phyloP scores from a whole-genome alignment of 257 asterid species.

The Petrea volubilis region DNA sequence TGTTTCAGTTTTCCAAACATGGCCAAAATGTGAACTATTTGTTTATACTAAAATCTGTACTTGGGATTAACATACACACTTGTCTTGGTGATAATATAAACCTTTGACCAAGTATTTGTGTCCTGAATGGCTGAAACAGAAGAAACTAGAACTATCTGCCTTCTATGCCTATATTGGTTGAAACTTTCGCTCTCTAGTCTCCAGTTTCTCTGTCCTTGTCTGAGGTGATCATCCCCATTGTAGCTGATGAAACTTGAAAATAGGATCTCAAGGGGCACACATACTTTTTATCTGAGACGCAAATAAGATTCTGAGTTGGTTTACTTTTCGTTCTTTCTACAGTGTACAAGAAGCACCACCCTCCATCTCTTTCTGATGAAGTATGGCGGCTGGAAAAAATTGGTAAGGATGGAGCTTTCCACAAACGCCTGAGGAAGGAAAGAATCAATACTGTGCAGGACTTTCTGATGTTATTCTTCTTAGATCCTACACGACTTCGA shows the following conservation, averaged over 20 bases:
- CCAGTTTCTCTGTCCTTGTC: background rate
- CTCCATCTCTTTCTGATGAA: constrained; percentile 84
- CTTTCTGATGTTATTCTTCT: constrained; percentile 57
- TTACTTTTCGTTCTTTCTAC: background rate
- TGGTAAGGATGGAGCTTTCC: constrained; percentile 92
- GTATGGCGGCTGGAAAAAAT: constrained; percentile 94
- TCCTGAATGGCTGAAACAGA: background rate
- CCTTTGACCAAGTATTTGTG: no score
- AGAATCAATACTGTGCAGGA: constrained; percentile 70
- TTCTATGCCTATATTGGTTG: background rate
- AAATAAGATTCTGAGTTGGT: no score
- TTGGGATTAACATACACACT: background rate
- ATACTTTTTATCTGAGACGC: background rate
- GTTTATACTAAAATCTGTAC: background rate
- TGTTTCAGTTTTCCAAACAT: no score
- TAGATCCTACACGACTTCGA: constrained; percentile 71
- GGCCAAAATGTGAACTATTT: no score
- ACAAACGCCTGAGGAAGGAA: constrained; percentile 73
- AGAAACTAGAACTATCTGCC: background rate
- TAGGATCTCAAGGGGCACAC: background rate
- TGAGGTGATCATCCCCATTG: background rate
- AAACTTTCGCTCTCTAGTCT: background rate
- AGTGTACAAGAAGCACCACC: constrained; percentile 98
- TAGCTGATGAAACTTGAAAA: constrained; percentile 9
- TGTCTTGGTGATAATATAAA: background rate